phyloP scores from a whole-genome alignment of 768 basidiomycete genomes.

The Russula brevipes region DNA sequence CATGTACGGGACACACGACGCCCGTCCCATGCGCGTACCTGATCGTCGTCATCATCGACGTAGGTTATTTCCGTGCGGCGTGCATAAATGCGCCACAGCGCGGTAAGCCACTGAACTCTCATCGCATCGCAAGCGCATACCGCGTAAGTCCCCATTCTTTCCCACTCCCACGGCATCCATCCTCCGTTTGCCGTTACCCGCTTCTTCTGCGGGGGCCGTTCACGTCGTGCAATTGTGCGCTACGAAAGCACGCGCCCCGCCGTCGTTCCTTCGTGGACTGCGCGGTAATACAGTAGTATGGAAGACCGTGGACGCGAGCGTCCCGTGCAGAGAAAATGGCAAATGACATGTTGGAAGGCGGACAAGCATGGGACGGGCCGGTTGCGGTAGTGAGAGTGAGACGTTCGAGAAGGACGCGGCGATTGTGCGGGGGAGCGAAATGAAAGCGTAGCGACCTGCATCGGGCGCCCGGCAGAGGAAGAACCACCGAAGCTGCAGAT shows the following conservation, averaged over 20 bases:
- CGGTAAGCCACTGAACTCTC: slow-evolving; percentile 37
- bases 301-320: slow-evolving; percentile 29
- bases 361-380: slow-evolving; percentile 28
- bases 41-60: background rate
- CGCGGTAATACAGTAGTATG: slow-evolving; percentile 27
- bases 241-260: slow-evolving; percentile 30
- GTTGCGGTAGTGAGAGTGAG: slow-evolving; percentile 27
- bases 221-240: slow-evolving; percentile 32
- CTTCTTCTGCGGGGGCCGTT: too few species aligned
- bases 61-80: too few species aligned
- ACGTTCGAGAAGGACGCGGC: slow-evolving; percentile 16
- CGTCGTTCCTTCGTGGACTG: slow-evolving; percentile 7
- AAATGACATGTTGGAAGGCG: slow-evolving; percentile 23
- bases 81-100: too few species aligned
- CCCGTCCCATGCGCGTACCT: slow-evolving; percentile 39
- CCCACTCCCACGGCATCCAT: slow-evolving; percentile 28
- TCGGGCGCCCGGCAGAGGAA: background rate
- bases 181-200: background rate
- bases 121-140: slow-evolving; percentile 28
- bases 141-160: slow-evolving; percentile 36
- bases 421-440: slow-evolving; percentile 25
- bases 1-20: slow-evolving; percentile 30
- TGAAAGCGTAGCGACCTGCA: slow-evolving; percentile 28
- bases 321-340: slow-evolving; percentile 19
- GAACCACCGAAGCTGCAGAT: slow-evolving; percentile 39